Evolutionary conservation across 2,329 filamentous ascomycete species (phyloP).

Genomic region (Nemania serpens): DNA sequence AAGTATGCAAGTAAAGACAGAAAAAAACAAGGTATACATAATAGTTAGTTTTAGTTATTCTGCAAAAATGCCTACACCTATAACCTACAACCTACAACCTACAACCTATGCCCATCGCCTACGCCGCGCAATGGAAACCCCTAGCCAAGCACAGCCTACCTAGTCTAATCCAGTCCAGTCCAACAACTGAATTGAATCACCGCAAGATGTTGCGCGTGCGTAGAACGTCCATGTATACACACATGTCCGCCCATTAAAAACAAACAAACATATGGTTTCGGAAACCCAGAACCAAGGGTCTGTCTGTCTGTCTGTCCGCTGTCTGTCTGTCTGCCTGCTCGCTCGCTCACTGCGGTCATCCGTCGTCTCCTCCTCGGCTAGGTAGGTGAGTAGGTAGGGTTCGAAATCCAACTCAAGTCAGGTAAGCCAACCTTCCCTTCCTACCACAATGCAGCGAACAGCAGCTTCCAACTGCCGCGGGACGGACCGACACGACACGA

Average conservation of each 20-base stretch:
- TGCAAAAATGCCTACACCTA: slow-evolving; percentile 1
- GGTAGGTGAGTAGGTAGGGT: too few relatives aligned
- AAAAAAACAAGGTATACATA: too few relatives aligned
- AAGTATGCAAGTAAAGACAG: too few relatives aligned
- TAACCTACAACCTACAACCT: too few relatives aligned
- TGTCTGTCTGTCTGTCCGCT: background rate
- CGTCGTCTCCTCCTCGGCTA: background rate
- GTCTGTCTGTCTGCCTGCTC: background rate
- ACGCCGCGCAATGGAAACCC: slow-evolving; percentile 16
- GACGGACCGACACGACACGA: too few relatives aligned
- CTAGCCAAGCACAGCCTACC: too few relatives aligned
- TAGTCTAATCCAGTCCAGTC: too few relatives aligned
- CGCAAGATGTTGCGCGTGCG: background rate
- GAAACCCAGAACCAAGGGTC: background rate
- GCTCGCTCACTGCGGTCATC: too few relatives aligned
- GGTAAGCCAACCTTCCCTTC: too few relatives aligned
- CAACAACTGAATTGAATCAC: background rate
- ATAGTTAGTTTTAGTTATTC: background rate
- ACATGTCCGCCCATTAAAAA: background rate
- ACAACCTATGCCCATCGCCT: too few relatives aligned
- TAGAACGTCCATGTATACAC: slow-evolving; percentile 5
- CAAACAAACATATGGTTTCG: background rate
- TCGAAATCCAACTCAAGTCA: too few relatives aligned
- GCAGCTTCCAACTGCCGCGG: background rate
- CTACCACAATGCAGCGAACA: background rate